Base-by-base conservation (phyloP, 345 rosid species). In the Triadica sebifera region DNA sequence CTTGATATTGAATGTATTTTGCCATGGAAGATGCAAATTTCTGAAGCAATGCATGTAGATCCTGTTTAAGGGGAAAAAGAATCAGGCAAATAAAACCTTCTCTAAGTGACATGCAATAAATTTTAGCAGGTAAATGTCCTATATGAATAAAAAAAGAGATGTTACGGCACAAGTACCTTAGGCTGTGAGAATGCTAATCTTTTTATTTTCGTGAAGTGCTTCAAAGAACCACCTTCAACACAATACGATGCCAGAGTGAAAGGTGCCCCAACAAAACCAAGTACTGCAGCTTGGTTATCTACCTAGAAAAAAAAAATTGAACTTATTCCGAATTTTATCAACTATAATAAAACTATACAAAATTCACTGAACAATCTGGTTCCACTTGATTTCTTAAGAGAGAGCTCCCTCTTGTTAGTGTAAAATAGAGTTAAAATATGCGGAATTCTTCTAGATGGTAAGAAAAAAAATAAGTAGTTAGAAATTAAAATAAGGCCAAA, bases 181-280 rank as follows among this genome's bases (percentile, higher is more conserved):
- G 99, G 98, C 81, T 95, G 89, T 65, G 98, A 93, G 76, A 95
- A 95, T 25, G 98, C 99, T 69, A 93, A 77, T 87, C 66, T 87
- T 78, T 95, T 91, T 38, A 95, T 93, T 71, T 91, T 89, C 63
- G 88, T 56, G 80, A 95, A 95, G 88, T 95, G 89, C 84, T 93
- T 93, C 64, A 98, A 95, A 39, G 99, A 95, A 78, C 97, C 97
- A 67, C 98, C 99, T 85, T 95, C 97, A 49, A 95, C 94, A 9
- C 87, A 90, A 72, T 95, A 95, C 0, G 99, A 95, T 17, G 98
- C 97, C 57, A 95, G 88, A n/a, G 98, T 95, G 78, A 95, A 95
- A 64, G 99, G 98, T 81, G 99, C 99, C 13, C 99, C 99, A 39
- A 93, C 97, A 69, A 95, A 95, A 78, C 98, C 99, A 67, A 95